These are phyloP conservation scores for Porodaedalea pini DNA, from an alignment of 1,284 basidiomycete genomes.

Conservation along the genomic window DNA sequence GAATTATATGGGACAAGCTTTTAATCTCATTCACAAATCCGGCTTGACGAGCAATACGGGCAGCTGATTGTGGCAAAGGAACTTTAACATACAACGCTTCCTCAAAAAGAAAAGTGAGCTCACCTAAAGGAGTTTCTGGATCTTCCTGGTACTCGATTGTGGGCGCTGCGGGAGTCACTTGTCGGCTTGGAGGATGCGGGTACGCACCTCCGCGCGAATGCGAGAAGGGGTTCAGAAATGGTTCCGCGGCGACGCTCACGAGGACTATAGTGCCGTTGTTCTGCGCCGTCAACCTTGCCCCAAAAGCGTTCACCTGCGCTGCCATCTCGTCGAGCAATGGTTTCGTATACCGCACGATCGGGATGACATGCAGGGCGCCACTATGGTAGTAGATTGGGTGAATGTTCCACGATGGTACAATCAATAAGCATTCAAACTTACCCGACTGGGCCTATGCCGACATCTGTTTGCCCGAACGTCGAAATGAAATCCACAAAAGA, in stretches of 20 bases:
- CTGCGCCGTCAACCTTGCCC: not conserved
- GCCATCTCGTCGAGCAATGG: constrained; percentile 3
- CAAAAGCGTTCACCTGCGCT: not conserved
- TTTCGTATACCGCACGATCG: constrained; percentile 6
- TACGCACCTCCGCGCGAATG: constrained; percentile 16
- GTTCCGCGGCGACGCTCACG: constrained; percentile 9
- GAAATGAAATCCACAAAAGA: constrained; percentile 7
- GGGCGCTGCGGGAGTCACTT: not conserved
- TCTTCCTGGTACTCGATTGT: not conserved
- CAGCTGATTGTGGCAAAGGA: not conserved
- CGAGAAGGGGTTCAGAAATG: constrained; percentile 6
- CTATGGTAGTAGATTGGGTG: not conserved
- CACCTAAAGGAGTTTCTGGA: not conserved
- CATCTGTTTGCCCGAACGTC: constrained; percentile 1
- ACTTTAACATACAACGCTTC: not conserved
- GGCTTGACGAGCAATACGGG: not conserved
- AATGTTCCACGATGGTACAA: not conserved
- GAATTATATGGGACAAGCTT: constrained; percentile 1
- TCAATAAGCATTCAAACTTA: not conserved
- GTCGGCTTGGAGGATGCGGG: constrained; percentile 10
- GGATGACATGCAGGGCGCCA: constrained; percentile 3
- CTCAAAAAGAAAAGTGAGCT: not conserved
- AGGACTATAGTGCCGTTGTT: constrained; percentile 3
- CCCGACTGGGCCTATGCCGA: constrained; percentile 14
- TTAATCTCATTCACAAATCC: constrained; percentile 3